Base-by-base conservation (phyloP, 371 early-diverging fungal species). In the Saksenaea oblongispora region DNA sequence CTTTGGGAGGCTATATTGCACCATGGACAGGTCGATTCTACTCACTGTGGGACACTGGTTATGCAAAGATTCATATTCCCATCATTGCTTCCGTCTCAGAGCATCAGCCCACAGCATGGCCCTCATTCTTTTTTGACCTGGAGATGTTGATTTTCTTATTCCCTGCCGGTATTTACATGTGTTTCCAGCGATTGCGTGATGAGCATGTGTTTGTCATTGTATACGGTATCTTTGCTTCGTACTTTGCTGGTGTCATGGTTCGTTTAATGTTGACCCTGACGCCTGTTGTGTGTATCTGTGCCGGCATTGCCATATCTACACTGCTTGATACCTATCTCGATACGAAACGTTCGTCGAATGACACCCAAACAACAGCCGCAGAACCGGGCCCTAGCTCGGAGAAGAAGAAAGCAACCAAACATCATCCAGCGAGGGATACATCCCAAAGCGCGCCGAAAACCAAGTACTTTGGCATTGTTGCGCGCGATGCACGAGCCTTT, bases 211-310 rank as follows among this genome's bases (percentile, higher is more conserved):
- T 99, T 78, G 89, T 98, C 58, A 94, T 98, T 61, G 82, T 99
- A 0, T 99, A 98, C 75, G 85, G 93, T 26, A 82, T 95, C 36
- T 93, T 94, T 75, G 98, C 96, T 11, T 91, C 97, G 10, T 99
- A 99, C 84, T 99, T 99, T 87, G 96, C 99, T n/a, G 96, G 98
- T 62, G 99, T 99, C 65, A 99, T 99, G 99, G 97, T 99, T 17
- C 96, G 99, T 62, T 81, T 99, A 62, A 96, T 99, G 88, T 82
- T 99, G 54, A 98, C 99, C 0, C 79, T 99, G 59, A 98, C 99
- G 11, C 99, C 99, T 18, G 87, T 97, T 56, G 98, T 98, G 17
- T 98, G 99, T 75, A 91, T 99, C 27, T 86, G 95, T 59, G 88
- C 94, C 17, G 98, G 94, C 36, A 90, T 99, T 41, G 92, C 97